Percentiles rank a stretch among this genome's conserved stretches.
These are phyloP conservation scores for Scutellaria baicalensis DNA, from an alignment of 257 asterid species.

Conservation along the genomic window DNA sequence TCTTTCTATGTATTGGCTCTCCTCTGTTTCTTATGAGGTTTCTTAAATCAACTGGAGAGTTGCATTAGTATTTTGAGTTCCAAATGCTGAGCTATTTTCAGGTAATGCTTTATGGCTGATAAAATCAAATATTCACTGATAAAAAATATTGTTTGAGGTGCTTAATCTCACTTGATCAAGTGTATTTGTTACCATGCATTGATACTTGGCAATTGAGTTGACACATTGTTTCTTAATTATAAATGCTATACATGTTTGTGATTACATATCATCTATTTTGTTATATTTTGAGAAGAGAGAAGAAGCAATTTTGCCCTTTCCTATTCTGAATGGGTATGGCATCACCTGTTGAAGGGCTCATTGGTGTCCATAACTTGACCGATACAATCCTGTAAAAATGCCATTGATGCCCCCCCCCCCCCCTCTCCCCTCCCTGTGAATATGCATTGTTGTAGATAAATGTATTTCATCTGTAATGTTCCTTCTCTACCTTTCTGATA, in stretches of 20 bases:
- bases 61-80: not conserved
- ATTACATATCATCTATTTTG: not conserved
- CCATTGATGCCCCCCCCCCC: not conserved
- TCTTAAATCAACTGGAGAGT: not conserved
- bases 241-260: not conserved
- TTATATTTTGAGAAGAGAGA: not conserved
- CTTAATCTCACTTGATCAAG: not conserved
- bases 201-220: not conserved
- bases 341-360: not conserved
- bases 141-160: not conserved
- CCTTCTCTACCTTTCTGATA: not conserved
- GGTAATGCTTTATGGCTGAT: not conserved
- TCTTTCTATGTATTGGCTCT: not conserved
- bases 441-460: not conserved
- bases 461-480: constrained; percentile 9
- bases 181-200: not conserved
- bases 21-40: not conserved
- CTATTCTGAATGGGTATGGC: not conserved
- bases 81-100: not conserved
- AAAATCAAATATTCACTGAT: not conserved
- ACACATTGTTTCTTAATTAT: not conserved
- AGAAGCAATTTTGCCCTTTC: not conserved
- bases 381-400: not conserved
- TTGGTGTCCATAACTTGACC: not conserved
- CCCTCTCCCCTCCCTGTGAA: not conserved